Evolutionary conservation across 1,139 yeast genomes (phyloP), one percentile per base, ranked within the genome.

Genomic region (Taiozyma sp.): DNA sequence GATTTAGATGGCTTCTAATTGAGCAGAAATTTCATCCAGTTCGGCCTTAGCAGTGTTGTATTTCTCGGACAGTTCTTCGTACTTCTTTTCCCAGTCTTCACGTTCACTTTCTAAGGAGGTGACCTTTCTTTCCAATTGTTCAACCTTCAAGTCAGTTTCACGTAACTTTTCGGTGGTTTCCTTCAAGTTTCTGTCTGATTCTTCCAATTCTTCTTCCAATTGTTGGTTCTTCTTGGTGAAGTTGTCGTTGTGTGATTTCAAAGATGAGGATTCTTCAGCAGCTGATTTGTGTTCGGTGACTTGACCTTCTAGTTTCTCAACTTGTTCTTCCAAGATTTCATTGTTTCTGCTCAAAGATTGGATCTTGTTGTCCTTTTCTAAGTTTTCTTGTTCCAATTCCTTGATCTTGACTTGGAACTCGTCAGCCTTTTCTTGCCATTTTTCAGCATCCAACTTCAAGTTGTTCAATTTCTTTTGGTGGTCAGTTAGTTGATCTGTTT

Each of bases 391-490:
- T 72, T 93, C 98, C 69, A 91, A 79, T 66, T 80, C 86, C 79
- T 91, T 93, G 74, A 88, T 83, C 70, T 84, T 84, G 58, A 79
- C 83, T 54, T 83, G 72, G 64, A 88, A 80, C 64, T 88, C 97
- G 66, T 93, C 99, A 56, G 95, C 86, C 77, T 90, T 88, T 71
- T 89, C 97, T 76, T 91, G 97, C 88, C 98, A 95, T 65, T 86
- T 77, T 76, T 95, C 99, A 60, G 97, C 91, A 69, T 93, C 99
- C 65, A 88, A 78, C 75, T 91, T 91, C 72, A 93, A 83, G 74
- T 84, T 83, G 77, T 79, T 85, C 77, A 93, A 77, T 83, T 93
- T 91, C 95, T 87, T 54, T 16, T 24, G 19, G 4, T 40, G n/a
- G 5, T 21, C 9, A 13, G 29, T 40, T 40, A 40, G 43, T 40